Evolutionary conservation across 345 rosid species (phyloP).

Genomic region (Ceriops zippeliana): DNA sequence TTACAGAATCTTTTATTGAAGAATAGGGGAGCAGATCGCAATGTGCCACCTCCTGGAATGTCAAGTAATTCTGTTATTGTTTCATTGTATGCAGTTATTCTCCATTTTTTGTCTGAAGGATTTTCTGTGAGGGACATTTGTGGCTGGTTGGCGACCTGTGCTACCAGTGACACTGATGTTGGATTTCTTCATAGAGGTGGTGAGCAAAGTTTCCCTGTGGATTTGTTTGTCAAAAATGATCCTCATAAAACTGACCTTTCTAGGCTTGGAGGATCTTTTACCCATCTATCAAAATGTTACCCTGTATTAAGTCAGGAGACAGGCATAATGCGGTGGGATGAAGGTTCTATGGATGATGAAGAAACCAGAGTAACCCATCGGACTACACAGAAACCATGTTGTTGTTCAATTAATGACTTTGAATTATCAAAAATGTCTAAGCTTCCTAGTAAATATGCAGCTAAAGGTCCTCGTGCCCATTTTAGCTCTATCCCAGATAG

Average conservation of each 20-base stretch:
- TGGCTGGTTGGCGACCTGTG: conserved; percentile 55
- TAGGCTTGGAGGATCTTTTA: conserved; percentile 90
- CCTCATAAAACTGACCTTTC: conserved; percentile 74
- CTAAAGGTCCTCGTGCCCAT: conserved; percentile 59
- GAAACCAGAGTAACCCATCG: conserved; percentile 69
- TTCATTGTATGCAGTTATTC: conserved; percentile 75
- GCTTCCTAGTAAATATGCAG: conserved; percentile 47
- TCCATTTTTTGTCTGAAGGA: conserved; percentile 94
- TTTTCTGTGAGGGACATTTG: conserved; percentile 46
- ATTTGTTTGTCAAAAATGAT: conserved; percentile 76
- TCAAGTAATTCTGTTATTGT: conserved; percentile 85
- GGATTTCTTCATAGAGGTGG: conserved; percentile 97
- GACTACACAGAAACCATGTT: conserved; percentile 81
- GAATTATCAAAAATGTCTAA: conserved; percentile 64
- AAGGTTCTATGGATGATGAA: conserved; percentile 90
- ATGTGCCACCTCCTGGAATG: conserved; percentile 70
- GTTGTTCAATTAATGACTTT: conserved; percentile 73
- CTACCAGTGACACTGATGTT: conserved; percentile 40
- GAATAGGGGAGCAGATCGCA: conserved; percentile 85
- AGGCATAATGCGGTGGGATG: conserved; percentile 87
- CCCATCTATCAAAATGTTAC: conserved; percentile 72
- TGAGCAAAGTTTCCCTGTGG: conserved; percentile 72
- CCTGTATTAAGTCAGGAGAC: conserved; percentile 61
- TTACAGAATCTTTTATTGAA: conserved; percentile 78
- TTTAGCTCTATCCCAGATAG: conserved; percentile 69